phyloP scores from a whole-genome alignment of 2,329 filamentous ascomycete species.

The Phaeoacremonium minimum region DNA sequence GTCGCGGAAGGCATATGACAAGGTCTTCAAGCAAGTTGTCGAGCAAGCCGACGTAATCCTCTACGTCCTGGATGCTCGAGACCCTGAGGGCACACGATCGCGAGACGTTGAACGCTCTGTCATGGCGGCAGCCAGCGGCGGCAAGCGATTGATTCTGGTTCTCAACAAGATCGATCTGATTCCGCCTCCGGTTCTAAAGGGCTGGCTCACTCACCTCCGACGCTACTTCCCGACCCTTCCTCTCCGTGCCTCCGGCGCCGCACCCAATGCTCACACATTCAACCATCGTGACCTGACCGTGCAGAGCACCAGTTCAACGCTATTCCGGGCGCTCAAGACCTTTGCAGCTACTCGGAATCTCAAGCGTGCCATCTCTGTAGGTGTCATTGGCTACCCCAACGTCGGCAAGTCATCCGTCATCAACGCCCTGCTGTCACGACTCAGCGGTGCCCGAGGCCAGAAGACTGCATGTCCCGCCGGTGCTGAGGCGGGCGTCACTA shows the following conservation, averaged over 20 bases:
- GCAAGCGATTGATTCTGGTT: conserved; percentile 84
- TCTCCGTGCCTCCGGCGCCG: conserved; percentile 76
- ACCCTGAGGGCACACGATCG: conserved; percentile 86
- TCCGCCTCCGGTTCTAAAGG: conserved; percentile 74
- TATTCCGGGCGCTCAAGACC: conserved; percentile 87
- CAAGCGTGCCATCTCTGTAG: conserved; percentile 85
- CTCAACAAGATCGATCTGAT: conserved; percentile 96
- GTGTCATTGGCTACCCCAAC: conserved; percentile 93
- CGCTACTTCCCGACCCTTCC: conserved; percentile 90
- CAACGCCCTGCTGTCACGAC: conserved; percentile 78
- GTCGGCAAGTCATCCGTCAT: conserved; percentile 96
- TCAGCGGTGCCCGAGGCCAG: conserved; percentile 60
- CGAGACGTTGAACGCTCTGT: conserved; percentile 86
- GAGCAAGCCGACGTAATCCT: conserved; percentile 86
- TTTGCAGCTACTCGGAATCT: conserved; percentile 79
- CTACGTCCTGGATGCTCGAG: conserved; percentile 88
- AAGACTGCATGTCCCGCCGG: conserved; percentile 76
- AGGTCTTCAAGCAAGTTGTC: conserved; percentile 91
- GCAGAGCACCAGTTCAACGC: conserved; percentile 76
- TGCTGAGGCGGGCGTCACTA: conserved; percentile 89
- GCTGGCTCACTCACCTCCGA: conserved; percentile 79
- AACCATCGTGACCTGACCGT: conserved; percentile 88
- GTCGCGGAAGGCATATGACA: conserved; percentile 87
- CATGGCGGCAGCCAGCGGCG: conserved; percentile 79
- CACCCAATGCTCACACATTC: conserved; percentile 83